Conservation (phyloP, 176 grass and related monocot species). For the Musa itinerans region DNA sequence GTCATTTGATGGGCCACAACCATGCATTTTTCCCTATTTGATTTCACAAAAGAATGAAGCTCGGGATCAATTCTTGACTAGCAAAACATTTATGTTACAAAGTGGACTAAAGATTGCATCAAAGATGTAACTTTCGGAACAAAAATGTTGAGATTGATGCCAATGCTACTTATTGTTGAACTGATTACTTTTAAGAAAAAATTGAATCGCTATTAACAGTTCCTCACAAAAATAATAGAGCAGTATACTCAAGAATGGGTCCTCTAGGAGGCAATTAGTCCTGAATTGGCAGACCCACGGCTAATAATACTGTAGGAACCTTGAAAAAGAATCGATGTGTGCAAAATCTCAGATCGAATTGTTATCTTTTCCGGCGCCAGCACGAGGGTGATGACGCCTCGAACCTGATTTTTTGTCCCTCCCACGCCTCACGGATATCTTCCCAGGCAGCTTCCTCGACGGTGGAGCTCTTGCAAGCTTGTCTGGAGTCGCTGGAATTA, state of each 20-base stretch:
- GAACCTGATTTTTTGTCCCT: conserved; percentile 59
- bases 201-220: conserved; percentile 42
- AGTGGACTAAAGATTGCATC: too few relatives aligned
- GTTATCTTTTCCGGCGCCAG: conserved; percentile 30
- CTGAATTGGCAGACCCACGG: neutral
- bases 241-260: conserved; percentile 20
- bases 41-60: neutral
- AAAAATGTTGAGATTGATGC: too few relatives aligned
- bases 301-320: neutral
- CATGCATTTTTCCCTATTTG: neutral
- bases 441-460: conserved; percentile 34
- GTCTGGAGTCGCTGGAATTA: conserved; percentile 31
- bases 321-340: neutral
- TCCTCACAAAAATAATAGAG: conserved; percentile 36
- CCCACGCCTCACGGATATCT: conserved; percentile 24
- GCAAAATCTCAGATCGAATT: conserved; percentile 38
- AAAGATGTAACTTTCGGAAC: too few relatives aligned
- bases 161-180: too few relatives aligned
- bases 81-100: too few relatives aligned
- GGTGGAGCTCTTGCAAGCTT: conserved; percentile 34
- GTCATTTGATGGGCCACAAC: too few relatives aligned
- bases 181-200: too few relatives aligned
- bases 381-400: conserved; percentile 35
- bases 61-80: neutral
- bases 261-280: conserved; percentile 29